Percentiles rank a stretch among this genome's conserved stretches.
phyloP scores from a whole-genome alignment of 2,329 filamentous ascomycete species.

The Rutstroemia sp. region DNA sequence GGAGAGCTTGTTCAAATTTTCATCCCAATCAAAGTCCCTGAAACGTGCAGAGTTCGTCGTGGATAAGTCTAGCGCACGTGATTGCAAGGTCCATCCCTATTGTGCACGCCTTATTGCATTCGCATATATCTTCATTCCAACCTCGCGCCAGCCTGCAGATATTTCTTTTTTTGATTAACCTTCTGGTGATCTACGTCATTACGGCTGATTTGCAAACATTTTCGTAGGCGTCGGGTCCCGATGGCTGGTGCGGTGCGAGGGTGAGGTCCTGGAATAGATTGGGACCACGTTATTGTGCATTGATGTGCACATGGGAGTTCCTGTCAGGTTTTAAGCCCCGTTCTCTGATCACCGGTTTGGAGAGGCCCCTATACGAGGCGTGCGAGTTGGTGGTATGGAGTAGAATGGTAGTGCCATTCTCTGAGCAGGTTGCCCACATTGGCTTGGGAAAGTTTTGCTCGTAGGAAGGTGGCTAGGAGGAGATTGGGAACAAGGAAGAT shows the following conservation, averaged over 20 bases:
- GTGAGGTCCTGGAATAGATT: too few relatives aligned
- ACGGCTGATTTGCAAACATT: slow-evolving; percentile 5
- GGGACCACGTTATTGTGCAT: slow-evolving; percentile 4
- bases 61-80: neutral
- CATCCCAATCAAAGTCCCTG: neutral
- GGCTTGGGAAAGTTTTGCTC: slow-evolving; percentile 2
- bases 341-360: neutral
- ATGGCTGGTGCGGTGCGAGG: too few relatives aligned
- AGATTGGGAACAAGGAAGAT: neutral
- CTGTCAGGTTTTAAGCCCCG: neutral
- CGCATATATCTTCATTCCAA: neutral
- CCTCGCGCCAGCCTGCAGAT: neutral
- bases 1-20: neutral
- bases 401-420: neutral
- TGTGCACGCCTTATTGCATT: neutral
- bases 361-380: neutral
- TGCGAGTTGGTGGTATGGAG: neutral
- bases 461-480: slow-evolving; percentile 1
- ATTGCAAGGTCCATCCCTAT: slow-evolving; percentile 3
- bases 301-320: slow-evolving; percentile 7
- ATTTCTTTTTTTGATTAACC: neutral
- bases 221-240: neutral
- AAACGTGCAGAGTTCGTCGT: neutral
- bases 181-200: slow-evolving; percentile 7
- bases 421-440: neutral